Evolutionary conservation across 2,329 filamentous ascomycete genomes (phyloP).

Genomic region (Exophiala dermatitidis): DNA sequence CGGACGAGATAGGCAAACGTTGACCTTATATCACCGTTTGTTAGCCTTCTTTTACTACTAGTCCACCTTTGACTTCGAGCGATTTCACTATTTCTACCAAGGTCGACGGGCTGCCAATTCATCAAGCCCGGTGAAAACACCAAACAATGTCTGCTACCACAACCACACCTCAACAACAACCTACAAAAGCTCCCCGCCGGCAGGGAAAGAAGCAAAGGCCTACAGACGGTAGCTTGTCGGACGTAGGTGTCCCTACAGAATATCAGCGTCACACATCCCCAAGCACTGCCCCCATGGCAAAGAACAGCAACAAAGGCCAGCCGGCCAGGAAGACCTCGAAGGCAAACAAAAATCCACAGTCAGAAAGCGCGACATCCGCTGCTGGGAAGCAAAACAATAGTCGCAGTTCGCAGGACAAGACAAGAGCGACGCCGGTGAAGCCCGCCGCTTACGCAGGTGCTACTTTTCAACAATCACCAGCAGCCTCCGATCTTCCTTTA

Average conservation of each 20-base stretch:
- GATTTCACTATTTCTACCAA: constrained; percentile 29
- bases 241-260: constrained; percentile 5
- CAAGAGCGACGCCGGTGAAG: constrained; percentile 40
- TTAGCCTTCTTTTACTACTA: constrained; percentile 7
- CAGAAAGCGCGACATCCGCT: constrained; percentile 33
- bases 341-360: constrained; percentile 27
- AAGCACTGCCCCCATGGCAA: constrained; percentile 3
- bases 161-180: constrained; percentile 32
- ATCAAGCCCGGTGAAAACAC: constrained; percentile 36
- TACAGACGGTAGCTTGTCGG: constrained; percentile 19
- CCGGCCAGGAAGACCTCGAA: constrained; percentile 29
- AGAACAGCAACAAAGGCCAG: constrained; percentile 31
- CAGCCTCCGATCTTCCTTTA: constrained; percentile 79
- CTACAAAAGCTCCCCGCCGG: constrained; percentile 38
- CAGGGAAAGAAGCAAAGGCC: constrained; percentile 40
- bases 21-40: constrained; percentile 5
- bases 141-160: constrained; percentile 39
- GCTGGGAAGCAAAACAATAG: constrained; percentile 25
- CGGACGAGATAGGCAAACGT: constrained; percentile 24
- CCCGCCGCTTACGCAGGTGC: constrained; percentile 72
- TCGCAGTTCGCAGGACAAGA: constrained; percentile 31
- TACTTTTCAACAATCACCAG: constrained; percentile 91
- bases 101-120: constrained; percentile 42
- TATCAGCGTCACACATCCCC: constrained; percentile 13
- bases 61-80: constrained; percentile 18